Evolutionary conservation across 352 stramenopile genomes (phyloP).

Genomic region (Pythium monospermum): DNA sequence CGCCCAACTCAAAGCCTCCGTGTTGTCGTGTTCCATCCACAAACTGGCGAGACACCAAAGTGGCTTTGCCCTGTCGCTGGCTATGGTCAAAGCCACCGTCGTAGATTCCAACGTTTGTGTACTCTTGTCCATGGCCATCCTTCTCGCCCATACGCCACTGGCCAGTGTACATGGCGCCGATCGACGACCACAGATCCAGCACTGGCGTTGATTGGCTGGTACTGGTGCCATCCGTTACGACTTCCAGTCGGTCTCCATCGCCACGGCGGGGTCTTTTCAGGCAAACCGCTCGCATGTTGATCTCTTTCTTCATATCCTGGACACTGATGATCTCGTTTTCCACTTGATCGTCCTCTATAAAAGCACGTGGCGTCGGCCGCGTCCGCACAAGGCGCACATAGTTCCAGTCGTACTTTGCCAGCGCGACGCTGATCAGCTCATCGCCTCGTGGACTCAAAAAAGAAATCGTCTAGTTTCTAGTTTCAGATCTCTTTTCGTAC

Average conservation of each 20-base stretch:
- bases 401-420: slow-evolving; percentile 64
- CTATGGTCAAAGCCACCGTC: slow-evolving; percentile 45
- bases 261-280: slow-evolving; percentile 51
- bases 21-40: slow-evolving; percentile 41
- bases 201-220: too few relatives aligned
- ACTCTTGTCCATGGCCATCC: slow-evolving; percentile 49
- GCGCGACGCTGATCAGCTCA: slow-evolving; percentile 38
- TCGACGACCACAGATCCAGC: slow-evolving; percentile 43
- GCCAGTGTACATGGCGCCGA: slow-evolving; percentile 49
- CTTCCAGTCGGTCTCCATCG: slow-evolving; percentile 35
- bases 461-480: slow-evolving; percentile 41
- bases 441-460: slow-evolving; percentile 45
- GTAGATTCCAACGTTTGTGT: slow-evolving; percentile 61
- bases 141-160: slow-evolving; percentile 45
- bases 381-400: slow-evolving; percentile 57
- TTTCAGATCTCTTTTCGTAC: slow-evolving; percentile 37
- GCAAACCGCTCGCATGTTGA: slow-evolving; percentile 63
- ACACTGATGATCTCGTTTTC: slow-evolving; percentile 43
- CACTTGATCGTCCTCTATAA: slow-evolving; percentile 53
- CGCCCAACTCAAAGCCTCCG: slow-evolving; percentile 40
- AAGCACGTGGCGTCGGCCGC: slow-evolving; percentile 41
- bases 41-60: slow-evolving; percentile 46
- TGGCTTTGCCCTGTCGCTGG: slow-evolving; percentile 32
- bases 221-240: slow-evolving; percentile 4
- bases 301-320: slow-evolving; percentile 42